Evolutionary conservation across 1,284 basidiomycete species (phyloP).

Genomic region (Hymenochaete sp.): DNA sequence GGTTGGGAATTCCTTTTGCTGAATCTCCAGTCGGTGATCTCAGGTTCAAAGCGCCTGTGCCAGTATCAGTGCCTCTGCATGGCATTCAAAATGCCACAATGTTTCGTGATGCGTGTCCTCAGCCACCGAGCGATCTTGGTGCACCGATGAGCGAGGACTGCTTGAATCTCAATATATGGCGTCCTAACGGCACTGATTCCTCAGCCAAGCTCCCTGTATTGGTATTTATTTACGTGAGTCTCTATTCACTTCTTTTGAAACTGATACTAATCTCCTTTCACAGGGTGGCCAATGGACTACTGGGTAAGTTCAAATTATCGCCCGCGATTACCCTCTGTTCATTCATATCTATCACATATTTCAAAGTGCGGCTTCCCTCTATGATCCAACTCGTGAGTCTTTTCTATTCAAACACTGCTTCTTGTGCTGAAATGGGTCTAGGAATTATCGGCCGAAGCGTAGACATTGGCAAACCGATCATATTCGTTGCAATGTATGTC

Average conservation of each 20-base stretch:
- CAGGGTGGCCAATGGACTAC: slow-evolving; percentile 45
- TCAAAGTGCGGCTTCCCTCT: slow-evolving; percentile 36
- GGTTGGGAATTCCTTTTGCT: slow-evolving; percentile 63
- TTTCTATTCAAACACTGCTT: not conserved
- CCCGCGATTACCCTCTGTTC: not conserved
- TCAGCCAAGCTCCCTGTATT: slow-evolving; percentile 37
- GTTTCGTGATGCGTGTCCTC: slow-evolving; percentile 54
- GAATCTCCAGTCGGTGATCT: slow-evolving; percentile 45
- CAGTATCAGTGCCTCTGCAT: slow-evolving; percentile 32
- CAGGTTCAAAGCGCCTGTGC: slow-evolving; percentile 53
- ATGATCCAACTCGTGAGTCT: slow-evolving; percentile 39
- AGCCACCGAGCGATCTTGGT: slow-evolving; percentile 35
- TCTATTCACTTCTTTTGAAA: not conserved
- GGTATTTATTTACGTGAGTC: slow-evolving; percentile 44
- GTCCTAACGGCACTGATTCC: slow-evolving; percentile 30
- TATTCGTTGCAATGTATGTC: slow-evolving; percentile 44
- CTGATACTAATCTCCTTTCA: not conserved
- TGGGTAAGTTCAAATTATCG: slow-evolving; percentile 27
- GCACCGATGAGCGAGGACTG: slow-evolving; percentile 49
- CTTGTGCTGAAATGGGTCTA: slow-evolving; percentile 20
- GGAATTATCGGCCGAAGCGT: slow-evolving; percentile 43
- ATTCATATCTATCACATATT: too few relatives aligned
- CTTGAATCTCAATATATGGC: slow-evolving; percentile 42
- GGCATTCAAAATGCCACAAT: slow-evolving; percentile 35
- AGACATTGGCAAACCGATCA: slow-evolving; percentile 39